Conservation (phyloP, 2,329 filamentous ascomycete genomes). For the Xylariaceae sp. region DNA sequence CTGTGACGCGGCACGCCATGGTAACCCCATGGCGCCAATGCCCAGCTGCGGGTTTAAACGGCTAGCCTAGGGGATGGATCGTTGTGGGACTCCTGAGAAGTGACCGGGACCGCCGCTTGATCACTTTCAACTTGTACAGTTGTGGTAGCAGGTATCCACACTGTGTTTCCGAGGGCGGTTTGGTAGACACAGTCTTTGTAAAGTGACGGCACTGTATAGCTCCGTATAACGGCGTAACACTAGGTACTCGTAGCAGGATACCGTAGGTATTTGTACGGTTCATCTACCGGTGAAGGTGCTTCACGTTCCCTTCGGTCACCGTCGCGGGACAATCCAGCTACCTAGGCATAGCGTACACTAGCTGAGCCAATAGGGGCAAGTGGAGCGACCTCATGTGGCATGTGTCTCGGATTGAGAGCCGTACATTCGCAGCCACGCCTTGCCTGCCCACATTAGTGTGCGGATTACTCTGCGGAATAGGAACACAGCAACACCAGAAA, state of each 20-base stretch:
- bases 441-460: neutral
- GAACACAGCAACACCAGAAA: too few relatives aligned
- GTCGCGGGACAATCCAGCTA: neutral
- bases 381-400: neutral
- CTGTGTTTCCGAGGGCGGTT: neutral
- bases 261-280: neutral
- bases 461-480: too few relatives aligned
- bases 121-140: neutral
- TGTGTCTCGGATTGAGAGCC: neutral
- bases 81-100: neutral
- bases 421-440: neutral
- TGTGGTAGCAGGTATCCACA: neutral
- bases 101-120: neutral
- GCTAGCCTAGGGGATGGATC: neutral
- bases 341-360: neutral
- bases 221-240: neutral
- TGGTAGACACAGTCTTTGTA: neutral
- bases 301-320: neutral
- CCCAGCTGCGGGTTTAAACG: neutral
- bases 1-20: neutral
- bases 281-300: neutral
- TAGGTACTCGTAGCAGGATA: too few relatives aligned
- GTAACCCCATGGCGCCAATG: neutral
- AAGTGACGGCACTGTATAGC: neutral
- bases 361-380: neutral